Conservation (phyloP, 257 asterid species). For the Sherardia arvensis region DNA sequence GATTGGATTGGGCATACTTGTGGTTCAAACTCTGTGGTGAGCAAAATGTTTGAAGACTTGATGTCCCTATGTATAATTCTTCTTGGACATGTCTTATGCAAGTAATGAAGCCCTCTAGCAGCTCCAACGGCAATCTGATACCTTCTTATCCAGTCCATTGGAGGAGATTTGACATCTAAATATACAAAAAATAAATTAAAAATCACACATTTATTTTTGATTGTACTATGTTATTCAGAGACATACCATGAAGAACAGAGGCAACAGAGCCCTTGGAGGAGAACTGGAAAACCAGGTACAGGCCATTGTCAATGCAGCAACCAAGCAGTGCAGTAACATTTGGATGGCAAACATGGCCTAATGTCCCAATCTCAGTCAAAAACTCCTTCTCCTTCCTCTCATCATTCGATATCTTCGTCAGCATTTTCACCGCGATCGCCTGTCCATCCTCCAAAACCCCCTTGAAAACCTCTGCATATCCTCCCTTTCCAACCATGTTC, state of each 20-base stretch:
- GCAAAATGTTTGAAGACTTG: constrained; percentile 66
- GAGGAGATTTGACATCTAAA: constrained; percentile 49
- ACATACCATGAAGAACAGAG: constrained; percentile 77
- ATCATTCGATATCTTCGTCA: constrained; percentile 54
- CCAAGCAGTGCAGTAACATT: constrained; percentile 73
- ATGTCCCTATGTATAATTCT: constrained; percentile 91
- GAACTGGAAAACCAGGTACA: constrained; percentile 82
- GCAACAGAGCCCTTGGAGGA: constrained; percentile 85
- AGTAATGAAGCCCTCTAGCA: constrained; percentile 74
- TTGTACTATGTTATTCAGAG: neutral
- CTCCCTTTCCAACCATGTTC: constrained; percentile 87
- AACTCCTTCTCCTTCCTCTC: constrained; percentile 90
- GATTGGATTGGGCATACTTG: constrained; percentile 40
- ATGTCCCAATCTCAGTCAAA: constrained; percentile 76
- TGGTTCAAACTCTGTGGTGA: constrained; percentile 71
- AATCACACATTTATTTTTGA: neutral
- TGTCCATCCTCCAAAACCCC: constrained; percentile 67
- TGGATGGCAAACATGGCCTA: constrained; percentile 81
- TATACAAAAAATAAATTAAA: neutral
- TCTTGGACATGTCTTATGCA: constrained; percentile 86
- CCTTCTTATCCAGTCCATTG: constrained; percentile 84
- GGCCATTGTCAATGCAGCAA: constrained; percentile 83
- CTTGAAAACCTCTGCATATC: constrained; percentile 93
- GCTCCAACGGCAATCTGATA: constrained; percentile 78
- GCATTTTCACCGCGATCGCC: constrained; percentile 76